A percentile compares a stretch with the other conserved stretches of the same genome.
Evolutionary conservation across 345 rosid genomes (phyloP).

Genomic region (Rhodamnia rubescens): DNA sequence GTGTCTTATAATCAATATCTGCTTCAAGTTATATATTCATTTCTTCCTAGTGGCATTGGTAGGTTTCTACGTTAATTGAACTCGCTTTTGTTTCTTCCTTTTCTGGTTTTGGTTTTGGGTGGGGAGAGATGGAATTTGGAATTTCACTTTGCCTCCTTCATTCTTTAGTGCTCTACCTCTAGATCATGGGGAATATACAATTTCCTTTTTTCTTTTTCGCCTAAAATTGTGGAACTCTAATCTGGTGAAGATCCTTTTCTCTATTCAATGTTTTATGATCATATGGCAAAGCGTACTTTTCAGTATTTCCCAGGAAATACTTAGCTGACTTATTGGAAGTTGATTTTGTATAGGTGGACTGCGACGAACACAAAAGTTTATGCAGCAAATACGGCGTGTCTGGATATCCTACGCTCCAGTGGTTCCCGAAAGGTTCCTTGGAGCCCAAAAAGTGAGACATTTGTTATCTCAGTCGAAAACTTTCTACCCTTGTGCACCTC

Average conservation of each 20-base stretch:
- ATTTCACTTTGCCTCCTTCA: background rate
- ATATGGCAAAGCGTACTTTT: background rate
- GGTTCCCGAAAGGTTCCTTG: constrained; percentile 95
- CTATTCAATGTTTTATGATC: background rate
- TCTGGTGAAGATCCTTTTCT: background rate
- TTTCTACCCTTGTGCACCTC: background rate
- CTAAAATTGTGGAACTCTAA: background rate
- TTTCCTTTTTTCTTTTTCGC: background rate
- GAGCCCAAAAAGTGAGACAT: constrained; percentile 80
- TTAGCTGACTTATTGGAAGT: background rate
- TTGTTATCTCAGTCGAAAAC: background rate
- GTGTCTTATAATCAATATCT: background rate
- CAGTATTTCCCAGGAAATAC: background rate
- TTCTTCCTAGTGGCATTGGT: background rate
- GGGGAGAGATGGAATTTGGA: background rate
- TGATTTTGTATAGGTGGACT: constrained; percentile 58
- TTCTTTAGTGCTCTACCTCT: background rate
- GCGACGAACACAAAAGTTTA: constrained; percentile 87
- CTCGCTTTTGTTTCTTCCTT: background rate
- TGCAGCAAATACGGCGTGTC: constrained; percentile 89
- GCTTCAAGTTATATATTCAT: background rate
- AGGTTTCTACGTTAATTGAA: background rate
- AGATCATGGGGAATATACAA: background rate
- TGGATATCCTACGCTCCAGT: constrained; percentile 91
- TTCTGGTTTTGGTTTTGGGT: background rate